Evolutionary conservation across 345 rosid genomes (phyloP), one percentile per base, ranked within the genome.

Genomic region (Bruguiera sexangula): DNA sequence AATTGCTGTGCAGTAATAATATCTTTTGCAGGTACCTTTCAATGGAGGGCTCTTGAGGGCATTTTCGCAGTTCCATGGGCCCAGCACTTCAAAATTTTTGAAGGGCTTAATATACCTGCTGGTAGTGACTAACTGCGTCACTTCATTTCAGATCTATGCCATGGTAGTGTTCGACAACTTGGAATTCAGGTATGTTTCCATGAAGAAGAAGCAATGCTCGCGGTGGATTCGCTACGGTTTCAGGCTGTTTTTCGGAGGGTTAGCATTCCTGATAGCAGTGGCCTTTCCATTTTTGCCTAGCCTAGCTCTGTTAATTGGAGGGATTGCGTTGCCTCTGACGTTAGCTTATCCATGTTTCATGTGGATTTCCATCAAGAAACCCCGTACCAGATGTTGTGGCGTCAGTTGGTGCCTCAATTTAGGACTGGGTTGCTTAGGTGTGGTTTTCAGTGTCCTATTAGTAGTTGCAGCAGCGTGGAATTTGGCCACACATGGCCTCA

Each of bases 111-210:
- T 72, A 43, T 80, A 78, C 64, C 9, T 79, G 6, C 56, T 82
- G 15, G 51, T 79, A 3, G 37, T 79, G 3, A 36, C 74, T 34
- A 80, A 64, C 68, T 74, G 84, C 80, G 70, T 84, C 1, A 34
- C 77, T 20, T 54, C 83, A 57, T 86, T 81, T 76, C 90, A 76
- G 76, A 79, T 86, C 72, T 86, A 84, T 3, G 87, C 83, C 15
- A 83, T 88, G 87, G 85, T 79, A 1, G 82, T 70, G 34, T 83
- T 88, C 30, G 90, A 86, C 84, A 85, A 82, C 67, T 29, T 86
- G 18, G 86, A 86, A 67, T 63, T 75, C 15, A 29, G 36, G 6
- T 84, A 78, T 68, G 9, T 31, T 5, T 1, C 34, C 75, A 72
- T 10, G 16, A 81, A 70, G 68, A 70, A 63, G 21, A 66, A 32